phyloP scores from a whole-genome alignment of 192 early-diverging fungal species.

The Podila horticola region DNA sequence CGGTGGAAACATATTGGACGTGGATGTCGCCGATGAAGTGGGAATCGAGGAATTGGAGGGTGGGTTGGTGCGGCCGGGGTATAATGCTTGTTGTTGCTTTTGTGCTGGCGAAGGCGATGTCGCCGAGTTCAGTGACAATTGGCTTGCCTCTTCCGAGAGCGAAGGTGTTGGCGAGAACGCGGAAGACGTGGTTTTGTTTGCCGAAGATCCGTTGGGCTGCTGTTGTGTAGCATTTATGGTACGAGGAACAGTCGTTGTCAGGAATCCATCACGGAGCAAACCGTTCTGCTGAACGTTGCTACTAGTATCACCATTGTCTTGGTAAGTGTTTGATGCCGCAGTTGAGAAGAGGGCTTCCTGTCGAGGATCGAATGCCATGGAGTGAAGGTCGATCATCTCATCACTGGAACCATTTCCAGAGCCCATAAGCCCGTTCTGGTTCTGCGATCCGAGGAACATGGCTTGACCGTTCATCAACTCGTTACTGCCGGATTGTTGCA shows the following conservation, averaged over 20 bases:
- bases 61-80: background rate
- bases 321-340: constrained; percentile 20
- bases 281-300: background rate
- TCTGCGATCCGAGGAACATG: background rate
- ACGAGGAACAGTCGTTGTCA: constrained; percentile 15
- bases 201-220: background rate
- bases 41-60: background rate
- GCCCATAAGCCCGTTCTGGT: background rate
- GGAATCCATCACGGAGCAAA: constrained; percentile 16
- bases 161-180: background rate
- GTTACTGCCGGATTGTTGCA: background rate
- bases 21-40: background rate
- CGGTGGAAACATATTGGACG: background rate
- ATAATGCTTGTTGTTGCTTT: background rate
- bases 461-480: background rate
- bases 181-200: background rate
- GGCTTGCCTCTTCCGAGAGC: background rate
- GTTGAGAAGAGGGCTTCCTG: constrained; percentile 34
- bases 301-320: background rate
- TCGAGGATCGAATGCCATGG: constrained; percentile 33
- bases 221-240: background rate
- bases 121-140: background rate
- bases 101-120: background rate
- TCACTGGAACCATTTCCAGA: background rate
- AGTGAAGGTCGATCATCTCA: constrained; percentile 24